phyloP scores from a whole-genome alignment of 2,329 filamentous ascomycete genomes.

The Chaetomium sp. region DNA sequence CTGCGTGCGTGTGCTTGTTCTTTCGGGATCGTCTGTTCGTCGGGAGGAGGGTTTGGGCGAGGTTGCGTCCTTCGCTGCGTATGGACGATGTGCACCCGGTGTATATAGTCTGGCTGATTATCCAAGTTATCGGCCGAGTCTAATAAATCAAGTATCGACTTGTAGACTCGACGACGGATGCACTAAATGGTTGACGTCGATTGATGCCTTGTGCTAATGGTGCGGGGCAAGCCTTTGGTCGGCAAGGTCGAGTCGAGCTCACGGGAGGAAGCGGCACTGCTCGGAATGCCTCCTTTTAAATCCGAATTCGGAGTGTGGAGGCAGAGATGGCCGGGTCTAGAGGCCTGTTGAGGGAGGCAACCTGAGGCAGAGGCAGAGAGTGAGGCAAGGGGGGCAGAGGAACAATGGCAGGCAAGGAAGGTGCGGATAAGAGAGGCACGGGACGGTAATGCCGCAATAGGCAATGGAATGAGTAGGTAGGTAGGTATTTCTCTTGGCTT shows the following conservation, averaged over 20 bases:
- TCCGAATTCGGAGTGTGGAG: not conserved
- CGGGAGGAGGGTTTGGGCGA: not conserved
- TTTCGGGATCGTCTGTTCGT: not conserved
- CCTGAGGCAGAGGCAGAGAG: not conserved
- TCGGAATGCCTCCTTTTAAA: not conserved
- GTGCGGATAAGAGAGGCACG: not conserved
- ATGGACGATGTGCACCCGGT: not conserved
- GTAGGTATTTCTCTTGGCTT: not conserved
- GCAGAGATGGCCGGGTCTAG: not conserved
- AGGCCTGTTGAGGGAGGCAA: not conserved
- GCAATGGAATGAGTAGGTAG: not conserved
- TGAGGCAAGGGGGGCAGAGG: not conserved
- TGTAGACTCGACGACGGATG: not conserved
- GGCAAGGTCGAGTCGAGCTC: not conserved
- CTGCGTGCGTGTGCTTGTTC: slow-evolving; percentile 25
- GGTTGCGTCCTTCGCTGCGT: not conserved
- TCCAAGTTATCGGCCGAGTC: not conserved
- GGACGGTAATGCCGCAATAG: not conserved
- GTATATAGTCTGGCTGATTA: not conserved
- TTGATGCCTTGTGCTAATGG: not conserved
- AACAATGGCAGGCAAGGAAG: not conserved
- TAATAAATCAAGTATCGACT: not conserved
- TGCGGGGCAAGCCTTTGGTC: not conserved
- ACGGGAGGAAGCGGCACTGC: not conserved
- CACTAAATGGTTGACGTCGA: not conserved